These are phyloP conservation scores for Scutellaria barbata DNA, from an alignment of 257 asterid species.

Conservation along the genomic window DNA sequence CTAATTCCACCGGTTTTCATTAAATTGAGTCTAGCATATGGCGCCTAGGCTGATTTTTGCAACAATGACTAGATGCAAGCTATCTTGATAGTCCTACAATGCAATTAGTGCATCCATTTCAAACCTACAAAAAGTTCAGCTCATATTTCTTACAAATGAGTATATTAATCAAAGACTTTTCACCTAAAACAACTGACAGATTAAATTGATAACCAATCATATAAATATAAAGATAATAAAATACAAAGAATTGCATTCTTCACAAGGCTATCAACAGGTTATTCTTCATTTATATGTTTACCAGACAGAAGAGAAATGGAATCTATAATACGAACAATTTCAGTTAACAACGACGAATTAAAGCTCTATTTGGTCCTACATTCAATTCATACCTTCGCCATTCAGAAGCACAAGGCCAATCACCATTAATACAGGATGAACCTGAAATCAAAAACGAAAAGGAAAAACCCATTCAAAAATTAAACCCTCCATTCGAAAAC, in stretches of 20 bases:
- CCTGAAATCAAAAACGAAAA: conserved; percentile 51
- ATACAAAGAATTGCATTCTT: conserved; percentile 2
- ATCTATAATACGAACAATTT: neutral
- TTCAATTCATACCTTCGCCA: conserved; percentile 80
- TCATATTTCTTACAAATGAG: neutral
- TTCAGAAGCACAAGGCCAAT: conserved; percentile 74
- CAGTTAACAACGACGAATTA: conserved; percentile 11
- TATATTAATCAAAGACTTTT: neutral
- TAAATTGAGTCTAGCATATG: too few species aligned
- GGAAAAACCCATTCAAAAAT: neutral
- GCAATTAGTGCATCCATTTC: conserved; percentile 15
- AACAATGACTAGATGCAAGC: neutral
- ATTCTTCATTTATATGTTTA: neutral
- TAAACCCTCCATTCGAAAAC: conserved; percentile 3
- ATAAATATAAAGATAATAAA: neutral
- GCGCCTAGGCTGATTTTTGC: too few species aligned
- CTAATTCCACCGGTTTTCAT: too few species aligned
- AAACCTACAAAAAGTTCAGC: neutral
- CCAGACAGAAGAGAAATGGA: neutral
- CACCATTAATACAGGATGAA: conserved; percentile 93
- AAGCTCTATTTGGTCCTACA: neutral
- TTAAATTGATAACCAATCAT: neutral
- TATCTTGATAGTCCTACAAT: conserved; percentile 17
- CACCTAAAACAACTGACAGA: conserved; percentile 11
- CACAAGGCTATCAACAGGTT: neutral